Evolutionary conservation across 352 stramenopile genomes (phyloP).

Genomic region (Phytophthora fragariaefolia): DNA sequence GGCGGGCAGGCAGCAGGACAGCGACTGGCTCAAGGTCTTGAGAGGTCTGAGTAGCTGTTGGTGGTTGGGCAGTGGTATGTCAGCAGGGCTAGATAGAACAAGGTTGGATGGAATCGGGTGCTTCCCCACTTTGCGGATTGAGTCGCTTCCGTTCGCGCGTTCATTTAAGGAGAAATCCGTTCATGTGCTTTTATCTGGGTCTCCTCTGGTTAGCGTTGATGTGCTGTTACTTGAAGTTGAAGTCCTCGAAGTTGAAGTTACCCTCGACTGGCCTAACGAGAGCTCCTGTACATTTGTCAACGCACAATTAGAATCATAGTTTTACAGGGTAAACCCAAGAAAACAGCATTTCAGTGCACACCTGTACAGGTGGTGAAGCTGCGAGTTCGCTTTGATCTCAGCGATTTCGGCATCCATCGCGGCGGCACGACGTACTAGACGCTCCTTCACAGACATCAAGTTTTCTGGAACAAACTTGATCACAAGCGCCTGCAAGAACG

Average conservation of each 20-base stretch:
- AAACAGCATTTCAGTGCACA: conserved; percentile 12
- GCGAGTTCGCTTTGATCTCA: conserved; percentile 62
- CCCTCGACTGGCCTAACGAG: too few relatives aligned
- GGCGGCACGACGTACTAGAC: conserved; percentile 53
- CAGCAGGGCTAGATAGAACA: conserved; percentile 39
- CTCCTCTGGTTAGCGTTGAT: not conserved
- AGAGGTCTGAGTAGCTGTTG: conserved; percentile 25
- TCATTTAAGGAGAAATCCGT: conserved; percentile 40
- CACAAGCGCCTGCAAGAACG: conserved; percentile 65
- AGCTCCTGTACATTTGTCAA: not conserved
- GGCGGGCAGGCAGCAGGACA: conserved; percentile 23
- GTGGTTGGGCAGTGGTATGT: conserved; percentile 26
- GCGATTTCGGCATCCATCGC: conserved; percentile 59
- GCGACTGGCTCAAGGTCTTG: conserved; percentile 22
- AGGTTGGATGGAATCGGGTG: conserved; percentile 42
- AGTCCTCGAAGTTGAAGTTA: not conserved
- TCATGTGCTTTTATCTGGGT: conserved; percentile 32
- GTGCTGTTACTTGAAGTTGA: too few relatives aligned
- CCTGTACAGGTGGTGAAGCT: conserved; percentile 77
- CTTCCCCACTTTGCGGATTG: conserved; percentile 39
- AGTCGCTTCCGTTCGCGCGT: conserved; percentile 25
- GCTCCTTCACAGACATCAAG: conserved; percentile 69
- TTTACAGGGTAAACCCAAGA: not conserved
- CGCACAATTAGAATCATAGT: too few relatives aligned
- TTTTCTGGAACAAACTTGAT: conserved; percentile 75